A percentile compares a stretch with the other conserved stretches of the same genome.
Evolutionary conservation across 495 filamentous ascomycete species (phyloP).

Genomic region (Hypoxylon lenormandii): DNA sequence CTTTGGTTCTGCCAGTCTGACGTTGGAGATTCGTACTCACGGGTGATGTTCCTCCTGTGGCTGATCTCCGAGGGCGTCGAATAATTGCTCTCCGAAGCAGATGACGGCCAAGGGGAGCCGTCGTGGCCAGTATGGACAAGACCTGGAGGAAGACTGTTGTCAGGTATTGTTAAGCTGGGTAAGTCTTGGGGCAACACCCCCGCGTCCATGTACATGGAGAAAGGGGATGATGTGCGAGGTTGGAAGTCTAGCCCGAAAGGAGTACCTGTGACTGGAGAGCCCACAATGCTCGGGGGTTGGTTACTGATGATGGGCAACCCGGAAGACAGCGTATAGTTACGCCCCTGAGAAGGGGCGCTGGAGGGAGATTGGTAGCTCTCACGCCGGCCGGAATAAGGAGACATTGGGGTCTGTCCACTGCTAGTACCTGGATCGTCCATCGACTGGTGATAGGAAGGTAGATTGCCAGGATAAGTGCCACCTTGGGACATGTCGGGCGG

Average conservation of each 20-base stretch:
- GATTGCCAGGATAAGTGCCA: conserved; percentile 29
- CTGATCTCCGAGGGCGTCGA: conserved; percentile 62
- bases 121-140: conserved; percentile 50
- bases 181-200: conserved; percentile 27
- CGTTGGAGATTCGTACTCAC: conserved; percentile 42
- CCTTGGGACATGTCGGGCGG: conserved; percentile 35
- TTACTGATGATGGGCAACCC: conserved; percentile 21
- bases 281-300: conserved; percentile 43
- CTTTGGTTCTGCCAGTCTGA: conserved; percentile 36
- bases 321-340: conserved; percentile 38
- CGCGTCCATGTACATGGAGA: conserved; percentile 36
- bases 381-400: conserved; percentile 25
- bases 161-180: conserved; percentile 52
- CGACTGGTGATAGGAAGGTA: conserved; percentile 38
- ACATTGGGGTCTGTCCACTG: conserved; percentile 44
- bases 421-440: conserved; percentile 35
- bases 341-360: conserved; percentile 21
- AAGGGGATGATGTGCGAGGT: conserved; percentile 47
- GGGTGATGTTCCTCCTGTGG: conserved; percentile 34
- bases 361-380: conserved; percentile 36
- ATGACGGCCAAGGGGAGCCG: conserved; percentile 63
- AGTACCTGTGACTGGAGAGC: conserved; percentile 40
- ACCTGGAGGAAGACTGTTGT: conserved; percentile 48
- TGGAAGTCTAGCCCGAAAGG: conserved; percentile 34
- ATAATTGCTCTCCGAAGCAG: conserved; percentile 62